These are phyloP conservation scores for Colletotrichum siamense DNA, from an alignment of 2,329 filamentous ascomycete species.

Conservation along the genomic window DNA sequence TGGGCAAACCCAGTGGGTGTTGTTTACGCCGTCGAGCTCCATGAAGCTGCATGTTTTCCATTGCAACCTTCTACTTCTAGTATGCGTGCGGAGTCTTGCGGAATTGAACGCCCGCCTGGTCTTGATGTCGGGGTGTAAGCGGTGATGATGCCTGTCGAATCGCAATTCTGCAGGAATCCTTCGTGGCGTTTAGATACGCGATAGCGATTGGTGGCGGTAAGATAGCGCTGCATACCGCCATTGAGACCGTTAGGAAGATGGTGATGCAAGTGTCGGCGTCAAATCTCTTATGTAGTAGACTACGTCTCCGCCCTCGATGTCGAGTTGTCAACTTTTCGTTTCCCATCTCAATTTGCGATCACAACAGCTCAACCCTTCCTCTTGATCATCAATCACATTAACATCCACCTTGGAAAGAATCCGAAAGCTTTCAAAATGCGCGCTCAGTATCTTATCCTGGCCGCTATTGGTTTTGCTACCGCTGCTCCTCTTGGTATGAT, in stretches of 20 bases:
- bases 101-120: not conserved
- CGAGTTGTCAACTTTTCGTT: too few species aligned
- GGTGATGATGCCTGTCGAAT: not conserved
- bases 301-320: too few species aligned
- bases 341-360: too few species aligned
- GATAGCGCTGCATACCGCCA: not conserved
- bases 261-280: not conserved
- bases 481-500: conserved; percentile 1
- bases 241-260: not conserved
- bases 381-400: not conserved
- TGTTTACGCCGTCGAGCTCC: not conserved
- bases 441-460: not conserved
- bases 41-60: not conserved
- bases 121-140: too few species aligned
- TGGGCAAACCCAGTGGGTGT: not conserved
- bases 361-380: too few species aligned
- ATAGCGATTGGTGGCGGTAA: not conserved
- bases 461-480: not conserved
- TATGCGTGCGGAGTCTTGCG: not conserved
- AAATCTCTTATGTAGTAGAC: too few species aligned
- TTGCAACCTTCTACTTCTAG: not conserved
- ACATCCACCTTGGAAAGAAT: not conserved
- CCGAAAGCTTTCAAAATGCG: not conserved
- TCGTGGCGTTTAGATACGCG: not conserved
- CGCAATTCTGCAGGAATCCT: not conserved